Evolutionary conservation across 2,329 filamentous ascomycete genomes (phyloP).

Genomic region (Neurospora sp.): DNA sequence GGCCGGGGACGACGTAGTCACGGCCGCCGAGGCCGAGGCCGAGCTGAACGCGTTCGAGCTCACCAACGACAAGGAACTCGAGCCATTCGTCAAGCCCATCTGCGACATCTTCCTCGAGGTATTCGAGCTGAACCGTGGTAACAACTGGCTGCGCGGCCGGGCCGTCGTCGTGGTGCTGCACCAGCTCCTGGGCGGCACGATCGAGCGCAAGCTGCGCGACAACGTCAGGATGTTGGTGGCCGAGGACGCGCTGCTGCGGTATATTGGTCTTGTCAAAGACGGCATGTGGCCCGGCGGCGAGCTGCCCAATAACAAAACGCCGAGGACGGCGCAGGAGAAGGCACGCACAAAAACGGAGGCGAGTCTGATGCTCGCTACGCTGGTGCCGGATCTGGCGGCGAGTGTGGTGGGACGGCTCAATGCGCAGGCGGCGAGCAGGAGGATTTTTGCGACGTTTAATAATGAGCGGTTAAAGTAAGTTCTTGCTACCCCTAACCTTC

Average conservation of each 20-base stretch:
- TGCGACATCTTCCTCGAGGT: slow-evolving; percentile 95
- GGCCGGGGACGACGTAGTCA: slow-evolving; percentile 25
- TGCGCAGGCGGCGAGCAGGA: slow-evolving; percentile 79
- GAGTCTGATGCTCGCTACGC: slow-evolving; percentile 75
- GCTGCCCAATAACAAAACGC: slow-evolving; percentile 36
- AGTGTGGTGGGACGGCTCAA: slow-evolving; percentile 91
- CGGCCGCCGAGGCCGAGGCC: slow-evolving; percentile 73
- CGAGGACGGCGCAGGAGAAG: slow-evolving; percentile 64
- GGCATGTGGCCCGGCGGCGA: slow-evolving; percentile 73
- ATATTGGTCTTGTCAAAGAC: slow-evolving; percentile 63
- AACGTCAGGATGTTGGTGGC: slow-evolving; percentile 63
- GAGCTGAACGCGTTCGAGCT: slow-evolving; percentile 84
- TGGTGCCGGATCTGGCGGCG: slow-evolving; percentile 82
- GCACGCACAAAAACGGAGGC: slow-evolving; percentile 77
- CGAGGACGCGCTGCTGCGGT: slow-evolving; percentile 69
- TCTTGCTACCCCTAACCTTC: background rate
- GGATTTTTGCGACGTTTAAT: slow-evolving; percentile 84
- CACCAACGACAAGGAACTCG: slow-evolving; percentile 72
- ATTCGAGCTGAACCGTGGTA: slow-evolving; percentile 88
- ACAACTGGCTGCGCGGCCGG: slow-evolving; percentile 92
- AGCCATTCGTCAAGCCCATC: slow-evolving; percentile 96
- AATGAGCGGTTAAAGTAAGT: slow-evolving; percentile 82
- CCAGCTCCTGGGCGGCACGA: slow-evolving; percentile 88
- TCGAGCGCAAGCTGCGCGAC: slow-evolving; percentile 90
- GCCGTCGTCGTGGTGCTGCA: slow-evolving; percentile 95